Evolutionary conservation across 495 filamentous ascomycete genomes (phyloP).

Genomic region (Lasiosphaeriaceae sp.): DNA sequence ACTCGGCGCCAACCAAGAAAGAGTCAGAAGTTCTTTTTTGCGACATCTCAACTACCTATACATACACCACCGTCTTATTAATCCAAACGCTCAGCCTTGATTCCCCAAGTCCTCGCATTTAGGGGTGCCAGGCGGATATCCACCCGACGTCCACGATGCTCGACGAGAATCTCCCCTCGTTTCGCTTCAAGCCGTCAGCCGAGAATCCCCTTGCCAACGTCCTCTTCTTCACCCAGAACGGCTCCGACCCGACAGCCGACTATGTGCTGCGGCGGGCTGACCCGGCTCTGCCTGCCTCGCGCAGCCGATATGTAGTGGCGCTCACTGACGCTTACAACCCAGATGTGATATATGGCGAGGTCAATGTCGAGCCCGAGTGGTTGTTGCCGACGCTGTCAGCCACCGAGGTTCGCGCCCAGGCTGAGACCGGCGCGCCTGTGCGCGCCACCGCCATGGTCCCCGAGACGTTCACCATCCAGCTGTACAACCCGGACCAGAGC

Average conservation of each 20-base stretch:
- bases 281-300: conserved; percentile 60
- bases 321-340: conserved; percentile 79
- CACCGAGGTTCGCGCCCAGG: conserved; percentile 71
- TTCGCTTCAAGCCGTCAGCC: conserved; percentile 36
- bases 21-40: no score
- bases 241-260: conserved; percentile 70
- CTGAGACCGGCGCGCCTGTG: conserved; percentile 55
- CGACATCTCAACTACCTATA: no score
- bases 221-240: conserved; percentile 73
- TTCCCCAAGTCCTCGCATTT: no score
- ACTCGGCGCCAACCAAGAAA: no score
- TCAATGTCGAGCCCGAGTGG: conserved; percentile 80
- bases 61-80: no score
- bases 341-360: conserved; percentile 81
- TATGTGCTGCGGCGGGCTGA: conserved; percentile 76
- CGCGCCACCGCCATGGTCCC: conserved; percentile 75
- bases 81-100: no score
- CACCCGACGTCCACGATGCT: conserved; percentile 62
- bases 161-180: conserved; percentile 86
- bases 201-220: conserved; percentile 48
- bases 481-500: conserved; percentile 92
- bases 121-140: no score
- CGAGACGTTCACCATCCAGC: conserved; percentile 71
- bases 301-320: conserved; percentile 81
- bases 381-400: conserved; percentile 73